A percentile compares a stretch with the other conserved stretches of the same genome.
Conservation (phyloP, 345 rosid genomes). For the Murraya paniculata region DNA sequence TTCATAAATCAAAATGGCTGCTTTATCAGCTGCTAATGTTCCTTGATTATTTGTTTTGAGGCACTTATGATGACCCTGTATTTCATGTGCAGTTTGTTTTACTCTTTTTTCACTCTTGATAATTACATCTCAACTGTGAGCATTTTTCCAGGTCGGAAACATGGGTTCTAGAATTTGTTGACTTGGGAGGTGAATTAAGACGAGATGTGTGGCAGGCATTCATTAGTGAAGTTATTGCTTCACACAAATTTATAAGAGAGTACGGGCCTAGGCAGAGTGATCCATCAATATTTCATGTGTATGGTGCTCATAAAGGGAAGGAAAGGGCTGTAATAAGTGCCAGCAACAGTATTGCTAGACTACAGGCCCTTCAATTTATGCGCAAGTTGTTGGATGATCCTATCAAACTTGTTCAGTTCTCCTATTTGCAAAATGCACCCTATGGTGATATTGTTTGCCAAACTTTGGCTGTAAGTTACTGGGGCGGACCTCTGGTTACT, state of each 20-base stretch:
- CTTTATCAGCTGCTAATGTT: background rate
- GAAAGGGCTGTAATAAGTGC: slow-evolving; percentile 70
- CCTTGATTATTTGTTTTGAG: slow-evolving; percentile 1
- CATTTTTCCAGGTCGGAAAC: slow-evolving; percentile 50
- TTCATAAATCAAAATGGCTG: background rate
- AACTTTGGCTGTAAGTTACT: slow-evolving; percentile 76
- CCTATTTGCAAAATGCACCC: slow-evolving; percentile 76
- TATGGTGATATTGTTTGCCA: slow-evolving; percentile 74
- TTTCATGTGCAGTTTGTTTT: background rate
- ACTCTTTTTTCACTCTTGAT: background rate
- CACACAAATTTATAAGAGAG: slow-evolving; percentile 71
- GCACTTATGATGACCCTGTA: background rate
- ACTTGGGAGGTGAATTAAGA: slow-evolving; percentile 92
- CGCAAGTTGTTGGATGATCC: slow-evolving; percentile 86
- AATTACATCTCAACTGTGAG: slow-evolving; percentile 1
- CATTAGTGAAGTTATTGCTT: slow-evolving; percentile 70
- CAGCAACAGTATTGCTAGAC: slow-evolving; percentile 70
- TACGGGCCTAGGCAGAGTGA: slow-evolving; percentile 74
- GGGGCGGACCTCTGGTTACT: slow-evolving; percentile 82
- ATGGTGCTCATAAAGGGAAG: slow-evolving; percentile 81
- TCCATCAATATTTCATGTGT: slow-evolving; percentile 53
- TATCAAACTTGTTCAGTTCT: slow-evolving; percentile 74
- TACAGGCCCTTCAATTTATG: slow-evolving; percentile 86
- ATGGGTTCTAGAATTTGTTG: slow-evolving; percentile 95
- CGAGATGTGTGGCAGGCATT: slow-evolving; percentile 95